Evolutionary conservation across 2,329 filamentous ascomycete genomes (phyloP).

Genomic region (Ophiocordyceps australis): DNA sequence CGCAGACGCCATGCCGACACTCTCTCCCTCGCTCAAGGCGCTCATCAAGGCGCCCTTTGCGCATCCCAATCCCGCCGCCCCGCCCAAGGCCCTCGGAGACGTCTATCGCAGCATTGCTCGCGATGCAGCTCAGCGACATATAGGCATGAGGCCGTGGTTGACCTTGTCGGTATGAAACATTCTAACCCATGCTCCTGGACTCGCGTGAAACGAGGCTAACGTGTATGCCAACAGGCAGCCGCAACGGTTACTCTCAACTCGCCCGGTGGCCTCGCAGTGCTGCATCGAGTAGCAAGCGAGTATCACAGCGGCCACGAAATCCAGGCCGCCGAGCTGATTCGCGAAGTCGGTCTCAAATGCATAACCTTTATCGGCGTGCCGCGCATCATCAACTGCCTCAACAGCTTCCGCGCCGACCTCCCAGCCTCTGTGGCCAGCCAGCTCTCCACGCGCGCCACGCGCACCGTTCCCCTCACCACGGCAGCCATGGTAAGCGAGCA

Average conservation of each 20-base stretch:
- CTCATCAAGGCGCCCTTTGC: conserved; percentile 56
- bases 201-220: too few relatives aligned
- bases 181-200: neutral
- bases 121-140: conserved; percentile 41
- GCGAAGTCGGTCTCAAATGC: conserved; percentile 59
- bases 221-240: conserved; percentile 35
- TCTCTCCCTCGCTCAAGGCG: conserved; percentile 52
- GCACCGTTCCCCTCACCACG: conserved; percentile 36
- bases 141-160: conserved; percentile 48
- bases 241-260: conserved; percentile 79
- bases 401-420: conserved; percentile 47
- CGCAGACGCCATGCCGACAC: conserved; percentile 45
- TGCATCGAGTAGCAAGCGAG: conserved; percentile 33
- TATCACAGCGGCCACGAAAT: conserved; percentile 5
- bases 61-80: conserved; percentile 44
- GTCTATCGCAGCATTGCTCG: conserved; percentile 46
- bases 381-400: conserved; percentile 67
- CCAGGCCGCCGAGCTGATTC: conserved; percentile 45
- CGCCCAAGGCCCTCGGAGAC: conserved; percentile 41
- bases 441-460: conserved; percentile 38
- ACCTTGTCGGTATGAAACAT: conserved; percentile 35
- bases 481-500: too few relatives aligned
- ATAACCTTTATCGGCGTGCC: conserved; percentile 72
- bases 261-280: conserved; percentile 49
- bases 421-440: conserved; percentile 31